Percentiles rank a stretch among this genome's conserved stretches.
phyloP scores from a whole-genome alignment of 2,329 filamentous ascomycete species.

The Pseudogymnoascus sp. region DNA sequence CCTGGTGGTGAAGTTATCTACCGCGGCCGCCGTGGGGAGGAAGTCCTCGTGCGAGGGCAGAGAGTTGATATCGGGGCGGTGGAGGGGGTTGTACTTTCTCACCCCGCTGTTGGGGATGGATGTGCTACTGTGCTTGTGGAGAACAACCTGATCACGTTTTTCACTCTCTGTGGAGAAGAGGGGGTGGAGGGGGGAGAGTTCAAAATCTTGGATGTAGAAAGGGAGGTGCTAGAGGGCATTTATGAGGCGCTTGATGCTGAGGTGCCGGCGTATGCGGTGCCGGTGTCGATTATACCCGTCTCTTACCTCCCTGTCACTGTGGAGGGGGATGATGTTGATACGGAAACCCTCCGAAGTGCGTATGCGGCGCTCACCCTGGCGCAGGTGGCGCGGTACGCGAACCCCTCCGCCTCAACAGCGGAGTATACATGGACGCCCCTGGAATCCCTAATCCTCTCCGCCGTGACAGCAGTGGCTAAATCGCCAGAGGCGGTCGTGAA shows the following conservation, averaged over 20 bases:
- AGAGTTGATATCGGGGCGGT: slow-evolving; percentile 70
- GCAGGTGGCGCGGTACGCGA: neutral
- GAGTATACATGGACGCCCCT: slow-evolving; percentile 38
- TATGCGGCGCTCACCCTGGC: neutral
- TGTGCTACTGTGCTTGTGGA: neutral
- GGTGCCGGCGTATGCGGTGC: slow-evolving; percentile 60
- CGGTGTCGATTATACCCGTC: slow-evolving; percentile 63
- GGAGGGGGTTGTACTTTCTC: slow-evolving; percentile 47
- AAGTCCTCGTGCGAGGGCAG: slow-evolving; percentile 75
- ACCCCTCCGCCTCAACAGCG: neutral
- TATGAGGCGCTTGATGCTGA: slow-evolving; percentile 5
- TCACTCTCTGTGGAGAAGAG: no score
- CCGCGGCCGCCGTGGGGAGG: slow-evolving; percentile 64
- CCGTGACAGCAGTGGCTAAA: slow-evolving; percentile 37
- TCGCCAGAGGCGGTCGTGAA: slow-evolving; percentile 40
- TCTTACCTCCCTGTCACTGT: slow-evolving; percentile 59
- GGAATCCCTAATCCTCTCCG: slow-evolving; percentile 48
- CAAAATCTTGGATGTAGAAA: slow-evolving; percentile 26
- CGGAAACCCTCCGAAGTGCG: slow-evolving; percentile 35
- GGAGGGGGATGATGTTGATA: slow-evolving; percentile 74
- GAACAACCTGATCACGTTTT: no score
- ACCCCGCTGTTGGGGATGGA: slow-evolving; percentile 33
- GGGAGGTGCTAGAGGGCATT: neutral
- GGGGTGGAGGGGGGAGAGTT: slow-evolving; percentile 23
- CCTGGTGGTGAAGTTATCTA: slow-evolving; percentile 65